Conservation (phyloP, 495 filamentous ascomycete genomes). For the Penicillium canariense region DNA sequence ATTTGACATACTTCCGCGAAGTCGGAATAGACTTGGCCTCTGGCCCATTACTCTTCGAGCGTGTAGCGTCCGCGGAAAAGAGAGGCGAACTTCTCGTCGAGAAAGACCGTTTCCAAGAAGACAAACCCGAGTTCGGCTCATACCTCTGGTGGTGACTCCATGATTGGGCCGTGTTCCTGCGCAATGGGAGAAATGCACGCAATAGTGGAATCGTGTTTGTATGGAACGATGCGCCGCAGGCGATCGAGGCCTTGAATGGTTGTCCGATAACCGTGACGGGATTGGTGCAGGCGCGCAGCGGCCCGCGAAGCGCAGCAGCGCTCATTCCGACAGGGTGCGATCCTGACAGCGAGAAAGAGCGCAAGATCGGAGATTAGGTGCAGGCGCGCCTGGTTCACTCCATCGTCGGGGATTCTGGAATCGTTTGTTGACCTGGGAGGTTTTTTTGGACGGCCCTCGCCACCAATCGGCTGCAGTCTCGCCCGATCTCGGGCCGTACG, state of each 20-base stretch:
- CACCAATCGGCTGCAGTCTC: constrained; percentile 26
- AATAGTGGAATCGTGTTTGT: constrained; percentile 4
- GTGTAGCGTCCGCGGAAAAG: constrained; percentile 11
- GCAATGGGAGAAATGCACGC: constrained; percentile 1
- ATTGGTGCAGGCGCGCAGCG: constrained; percentile 40
- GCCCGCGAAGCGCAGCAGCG: constrained; percentile 35
- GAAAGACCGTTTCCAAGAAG: constrained; percentile 10
- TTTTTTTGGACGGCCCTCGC: constrained; percentile 27
- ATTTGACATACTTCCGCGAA: constrained; percentile 35
- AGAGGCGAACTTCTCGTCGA: constrained; percentile 20
- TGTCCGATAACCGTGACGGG: constrained; percentile 30
- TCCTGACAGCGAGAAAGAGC: background rate
- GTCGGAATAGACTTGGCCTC: constrained; percentile 20
- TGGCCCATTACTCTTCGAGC: constrained; percentile 6
- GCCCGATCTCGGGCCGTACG: constrained; percentile 17
- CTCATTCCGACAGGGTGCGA: constrained; percentile 35
- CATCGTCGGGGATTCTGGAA: constrained; percentile 10
- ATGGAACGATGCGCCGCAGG: constrained; percentile 5
- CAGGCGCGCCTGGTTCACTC: constrained; percentile 10
- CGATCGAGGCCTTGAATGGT: constrained; percentile 24
- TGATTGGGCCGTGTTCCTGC: background rate
- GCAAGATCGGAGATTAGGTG: constrained; percentile 1
- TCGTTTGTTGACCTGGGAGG: constrained; percentile 22
- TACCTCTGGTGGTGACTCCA: constrained; percentile 1
- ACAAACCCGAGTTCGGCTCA: background rate